Base-by-base conservation (phyloP, 805 yeast species). In the Candida stauntonica region DNA sequence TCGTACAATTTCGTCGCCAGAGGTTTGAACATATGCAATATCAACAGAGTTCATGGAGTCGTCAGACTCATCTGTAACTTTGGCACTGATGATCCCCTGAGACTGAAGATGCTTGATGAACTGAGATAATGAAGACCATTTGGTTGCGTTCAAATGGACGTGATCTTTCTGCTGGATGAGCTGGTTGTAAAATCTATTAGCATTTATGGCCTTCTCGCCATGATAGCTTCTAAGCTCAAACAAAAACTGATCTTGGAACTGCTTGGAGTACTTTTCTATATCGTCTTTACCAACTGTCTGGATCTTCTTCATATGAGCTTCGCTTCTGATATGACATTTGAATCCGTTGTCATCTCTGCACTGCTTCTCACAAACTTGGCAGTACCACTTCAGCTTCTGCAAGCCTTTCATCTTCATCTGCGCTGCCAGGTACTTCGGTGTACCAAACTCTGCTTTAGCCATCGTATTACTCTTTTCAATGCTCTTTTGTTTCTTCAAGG, bases 311-410 rank as follows among this genome's bases (percentile, higher is more conserved):
- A 73, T 61, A 57, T 93, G 99, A 2, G 84, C 68, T 31, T 85
- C 86, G n/a, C 95, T 79, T 46, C 72, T 70, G n/a, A 81, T 71
- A 59, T 93, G 99, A 52, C 91, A 83, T 52, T 84, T 82, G 67
- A 85, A 93, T 18, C 99, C 99, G 62, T 93, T 91, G 46, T 85
- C 95, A 58, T 94, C 99, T 39, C 97, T 67, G 58, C 98, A 89
- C 63, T 93, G 99, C 54, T 91, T 87, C 56, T 73, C 77, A 55
- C 99, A 93, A 3, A 86, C 72, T 58, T 83, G 98, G 60, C 99
- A 93, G 61, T 88, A 94, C 71, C 77, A 91, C 44, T 77, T 71
- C 36, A 93, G 73, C 54, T 85, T 80, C 61, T 89, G 97, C 18
- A 89, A 77, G 2, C 98, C 98, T 33, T 75, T 69, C 18, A 86